These are phyloP conservation scores for Eucalyptus polyanthemos DNA, from an alignment of 345 rosid species.

Conservation along the genomic window DNA sequence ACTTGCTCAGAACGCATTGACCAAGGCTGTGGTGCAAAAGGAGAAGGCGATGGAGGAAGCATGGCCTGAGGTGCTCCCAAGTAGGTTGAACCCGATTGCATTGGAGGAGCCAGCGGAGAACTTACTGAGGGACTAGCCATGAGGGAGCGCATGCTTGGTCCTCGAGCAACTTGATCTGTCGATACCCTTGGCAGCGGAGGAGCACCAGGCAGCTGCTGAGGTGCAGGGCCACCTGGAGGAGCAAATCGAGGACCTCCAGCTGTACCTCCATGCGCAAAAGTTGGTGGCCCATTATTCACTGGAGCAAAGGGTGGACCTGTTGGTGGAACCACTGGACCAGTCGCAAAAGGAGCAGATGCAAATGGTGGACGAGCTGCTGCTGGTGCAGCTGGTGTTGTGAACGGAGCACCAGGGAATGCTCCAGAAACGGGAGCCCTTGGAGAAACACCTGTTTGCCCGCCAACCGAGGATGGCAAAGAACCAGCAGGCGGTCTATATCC, in stretches of 20 bases:
- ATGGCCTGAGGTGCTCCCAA: conserved; percentile 23
- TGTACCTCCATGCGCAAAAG: conserved; percentile 13
- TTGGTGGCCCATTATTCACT: conserved; percentile 39
- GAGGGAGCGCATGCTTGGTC: conserved; percentile 26
- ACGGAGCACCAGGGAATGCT: conserved; percentile 5
- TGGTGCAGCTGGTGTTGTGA: not conserved
- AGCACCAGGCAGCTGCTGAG: conserved; percentile 25
- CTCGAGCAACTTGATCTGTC: conserved; percentile 22
- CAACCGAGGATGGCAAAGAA: conserved; percentile 24
- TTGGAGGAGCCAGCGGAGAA: conserved; percentile 25
- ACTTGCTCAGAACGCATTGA: conserved; percentile 37
- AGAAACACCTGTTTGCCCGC: conserved; percentile 2
- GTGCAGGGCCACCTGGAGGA: conserved; percentile 19
- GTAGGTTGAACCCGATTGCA: conserved; percentile 15
- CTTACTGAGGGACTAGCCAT: conserved; percentile 18
- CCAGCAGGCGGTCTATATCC: conserved; percentile 49
- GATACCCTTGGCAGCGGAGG: conserved; percentile 33
- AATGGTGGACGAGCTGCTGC: conserved; percentile 38
- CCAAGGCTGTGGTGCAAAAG: conserved; percentile 60
- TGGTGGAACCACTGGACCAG: conserved; percentile 11
- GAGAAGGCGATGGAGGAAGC: conserved; percentile 20
- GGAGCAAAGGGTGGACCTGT: conserved; percentile 10
- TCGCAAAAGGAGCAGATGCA: conserved; percentile 17
- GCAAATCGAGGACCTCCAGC: conserved; percentile 22
- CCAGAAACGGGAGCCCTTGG: conserved; percentile 9